Evolutionary conservation across 148 eudicot species (phyloP).

Genomic region (Limonium bicolor): DNA sequence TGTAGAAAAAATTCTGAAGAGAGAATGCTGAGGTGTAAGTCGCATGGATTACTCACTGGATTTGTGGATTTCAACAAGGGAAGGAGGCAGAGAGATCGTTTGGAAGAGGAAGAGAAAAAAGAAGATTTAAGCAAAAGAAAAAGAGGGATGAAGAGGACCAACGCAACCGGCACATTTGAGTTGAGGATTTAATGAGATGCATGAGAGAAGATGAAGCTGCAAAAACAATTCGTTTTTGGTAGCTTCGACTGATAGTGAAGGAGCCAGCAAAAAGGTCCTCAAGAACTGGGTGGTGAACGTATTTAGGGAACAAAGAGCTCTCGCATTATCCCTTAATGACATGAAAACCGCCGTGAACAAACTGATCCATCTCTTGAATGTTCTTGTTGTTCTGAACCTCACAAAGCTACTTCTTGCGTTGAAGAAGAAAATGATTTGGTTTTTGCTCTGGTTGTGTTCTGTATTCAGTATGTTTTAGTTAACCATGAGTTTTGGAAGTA

Average conservation of each 20-base stretch:
- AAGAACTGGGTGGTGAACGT: slow-evolving; percentile 80
- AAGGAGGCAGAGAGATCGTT: too few species aligned
- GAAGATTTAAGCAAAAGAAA: too few species aligned
- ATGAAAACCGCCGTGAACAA: slow-evolving; percentile 35
- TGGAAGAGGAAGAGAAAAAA: too few species aligned
- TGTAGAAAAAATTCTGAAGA: too few species aligned
- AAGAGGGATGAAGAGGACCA: too few species aligned
- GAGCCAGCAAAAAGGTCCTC: slow-evolving; percentile 66
- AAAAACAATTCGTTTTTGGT: slow-evolving; percentile 44
- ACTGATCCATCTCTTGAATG: slow-evolving; percentile 22
- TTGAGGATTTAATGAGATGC: slow-evolving; percentile 71
- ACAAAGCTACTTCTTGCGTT: slow-evolving; percentile 54
- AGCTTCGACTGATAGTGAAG: slow-evolving; percentile 47
- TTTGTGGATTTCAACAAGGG: too few species aligned
- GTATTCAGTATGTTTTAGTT: slow-evolving; percentile 80
- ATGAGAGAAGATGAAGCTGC: slow-evolving; percentile 69
- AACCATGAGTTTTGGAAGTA: slow-evolving; percentile 87
- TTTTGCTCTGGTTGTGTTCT: slow-evolving; percentile 58
- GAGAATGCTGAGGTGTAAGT: too few species aligned
- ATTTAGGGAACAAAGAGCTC: slow-evolving; percentile 27
- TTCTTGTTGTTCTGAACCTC: slow-evolving; percentile 65
- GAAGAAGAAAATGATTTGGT: slow-evolving; percentile 71
- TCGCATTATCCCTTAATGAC: slow-evolving; percentile 28
- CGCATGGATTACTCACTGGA: too few species aligned
- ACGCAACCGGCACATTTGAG: not conserved